Conservation (phyloP, 257 asterid species). For the Petunia axillaris region DNA sequence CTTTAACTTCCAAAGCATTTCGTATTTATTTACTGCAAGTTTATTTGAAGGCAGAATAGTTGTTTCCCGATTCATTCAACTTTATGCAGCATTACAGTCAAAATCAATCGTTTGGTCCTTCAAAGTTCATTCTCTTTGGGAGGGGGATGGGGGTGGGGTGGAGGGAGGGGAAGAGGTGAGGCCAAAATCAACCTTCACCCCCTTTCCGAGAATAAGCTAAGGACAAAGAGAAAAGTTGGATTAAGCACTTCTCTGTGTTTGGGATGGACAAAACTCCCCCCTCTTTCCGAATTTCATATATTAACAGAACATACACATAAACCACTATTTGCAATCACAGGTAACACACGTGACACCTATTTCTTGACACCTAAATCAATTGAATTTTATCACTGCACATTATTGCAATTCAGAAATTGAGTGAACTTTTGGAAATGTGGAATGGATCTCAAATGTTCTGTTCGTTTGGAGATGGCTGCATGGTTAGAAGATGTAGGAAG, state of each 20-base stretch:
- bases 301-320: not conserved
- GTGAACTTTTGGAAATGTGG: not conserved
- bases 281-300: not conserved
- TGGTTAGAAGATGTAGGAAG: conserved; percentile 13
- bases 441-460: not conserved
- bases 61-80: not conserved
- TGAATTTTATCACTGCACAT: not conserved
- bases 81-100: not conserved
- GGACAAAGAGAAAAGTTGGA: not conserved
- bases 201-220: not conserved
- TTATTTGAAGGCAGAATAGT: not conserved
- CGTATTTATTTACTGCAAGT: not conserved
- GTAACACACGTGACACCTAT: not conserved
- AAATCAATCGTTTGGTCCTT: not conserved
- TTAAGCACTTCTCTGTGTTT: not conserved
- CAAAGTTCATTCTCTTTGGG: not conserved
- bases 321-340: not conserved
- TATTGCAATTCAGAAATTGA: not conserved
- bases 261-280: not conserved
- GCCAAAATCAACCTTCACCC: not conserved
- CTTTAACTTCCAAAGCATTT: not conserved
- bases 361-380: not conserved
- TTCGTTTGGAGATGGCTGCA: not conserved
- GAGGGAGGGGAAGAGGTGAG: not conserved
- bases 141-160: not conserved